These are phyloP conservation scores for Pichia ethanolica DNA, from an alignment of 805 yeast species.

Conservation along the genomic window DNA sequence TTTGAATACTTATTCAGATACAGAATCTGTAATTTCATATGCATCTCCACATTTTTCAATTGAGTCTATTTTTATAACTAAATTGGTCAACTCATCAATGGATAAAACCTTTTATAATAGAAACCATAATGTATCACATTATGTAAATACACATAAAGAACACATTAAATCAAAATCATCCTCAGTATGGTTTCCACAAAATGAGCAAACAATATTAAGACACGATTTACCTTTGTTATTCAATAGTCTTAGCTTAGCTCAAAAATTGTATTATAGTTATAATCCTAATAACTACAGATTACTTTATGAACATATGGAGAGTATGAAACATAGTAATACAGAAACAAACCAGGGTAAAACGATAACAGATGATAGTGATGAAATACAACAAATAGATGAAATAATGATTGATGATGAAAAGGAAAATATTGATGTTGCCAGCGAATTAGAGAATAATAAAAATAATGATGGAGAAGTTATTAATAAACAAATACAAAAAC, in stretches of 20 bases:
- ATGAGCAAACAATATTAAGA: background rate
- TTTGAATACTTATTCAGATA: background rate
- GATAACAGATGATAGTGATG: too few relatives aligned
- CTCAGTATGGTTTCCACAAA: conserved; percentile 6
- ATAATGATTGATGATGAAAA: background rate
- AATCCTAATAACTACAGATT: background rate
- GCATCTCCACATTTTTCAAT: conserved; percentile 4
- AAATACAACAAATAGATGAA: background rate
- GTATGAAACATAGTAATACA: background rate
- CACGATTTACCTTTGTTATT: conserved; percentile 1
- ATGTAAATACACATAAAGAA: too few relatives aligned
- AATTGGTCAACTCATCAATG: conserved; percentile 2
- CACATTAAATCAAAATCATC: too few relatives aligned
- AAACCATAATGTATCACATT: background rate
- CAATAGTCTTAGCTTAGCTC: background rate
- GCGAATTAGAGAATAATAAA: too few relatives aligned
- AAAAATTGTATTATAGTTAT: conserved; percentile 4
- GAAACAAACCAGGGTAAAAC: background rate
- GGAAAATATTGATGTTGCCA: too few relatives aligned
- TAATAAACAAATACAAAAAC: background rate
- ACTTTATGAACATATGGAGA: background rate
- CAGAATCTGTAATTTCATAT: background rate
- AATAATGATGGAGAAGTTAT: background rate
- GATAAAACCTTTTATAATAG: conserved; percentile 2
- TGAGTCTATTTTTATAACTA: conserved; percentile 4